phyloP scores from a whole-genome alignment of 2,329 filamentous ascomycete genomes.

The Pseudohalonectria lignicola region DNA sequence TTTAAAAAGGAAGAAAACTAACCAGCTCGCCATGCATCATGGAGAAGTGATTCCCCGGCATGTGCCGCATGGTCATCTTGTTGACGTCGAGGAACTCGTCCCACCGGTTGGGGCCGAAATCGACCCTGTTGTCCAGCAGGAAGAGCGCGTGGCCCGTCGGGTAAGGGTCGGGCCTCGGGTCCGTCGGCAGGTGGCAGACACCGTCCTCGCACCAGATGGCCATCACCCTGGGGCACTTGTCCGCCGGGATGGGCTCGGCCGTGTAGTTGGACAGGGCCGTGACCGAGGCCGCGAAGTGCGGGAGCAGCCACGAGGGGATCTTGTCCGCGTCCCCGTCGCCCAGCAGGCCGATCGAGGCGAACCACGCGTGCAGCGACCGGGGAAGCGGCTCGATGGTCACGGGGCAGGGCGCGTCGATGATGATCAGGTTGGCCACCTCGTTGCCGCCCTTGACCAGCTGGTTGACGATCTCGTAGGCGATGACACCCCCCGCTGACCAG shows the following conservation, averaged over 20 bases:
- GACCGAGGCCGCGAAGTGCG: conserved; percentile 61
- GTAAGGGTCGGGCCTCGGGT: conserved; percentile 52
- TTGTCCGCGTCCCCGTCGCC: conserved; percentile 49
- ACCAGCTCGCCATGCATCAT: conserved; percentile 57
- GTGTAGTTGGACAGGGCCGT: conserved; percentile 59
- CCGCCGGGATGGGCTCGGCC: conserved; percentile 48
- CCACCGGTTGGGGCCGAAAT: conserved; percentile 62
- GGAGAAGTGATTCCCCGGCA: conserved; percentile 64
- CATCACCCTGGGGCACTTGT: conserved; percentile 48
- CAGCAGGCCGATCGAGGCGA: conserved; percentile 60
- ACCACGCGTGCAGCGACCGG: conserved; percentile 54
- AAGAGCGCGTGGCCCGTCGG: conserved; percentile 53
- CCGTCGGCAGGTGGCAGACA: conserved; percentile 55
- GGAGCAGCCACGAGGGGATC: conserved; percentile 62
- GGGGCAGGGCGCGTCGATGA: conserved; percentile 58
- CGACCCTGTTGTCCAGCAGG: conserved; percentile 61
- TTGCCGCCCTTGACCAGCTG: conserved; percentile 48
- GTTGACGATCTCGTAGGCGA: conserved; percentile 55
- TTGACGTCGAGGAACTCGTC: conserved; percentile 50
- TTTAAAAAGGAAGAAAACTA: conserved; percentile 8
- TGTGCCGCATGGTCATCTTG: conserved; percentile 54
- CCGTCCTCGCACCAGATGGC: conserved; percentile 66
- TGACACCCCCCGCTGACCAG: conserved; percentile 69
- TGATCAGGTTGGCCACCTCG: conserved; percentile 45
- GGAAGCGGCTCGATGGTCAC: conserved; percentile 60